phyloP scores from a whole-genome alignment of 495 filamentous ascomycete genomes.

The Filosporella fistucella region DNA sequence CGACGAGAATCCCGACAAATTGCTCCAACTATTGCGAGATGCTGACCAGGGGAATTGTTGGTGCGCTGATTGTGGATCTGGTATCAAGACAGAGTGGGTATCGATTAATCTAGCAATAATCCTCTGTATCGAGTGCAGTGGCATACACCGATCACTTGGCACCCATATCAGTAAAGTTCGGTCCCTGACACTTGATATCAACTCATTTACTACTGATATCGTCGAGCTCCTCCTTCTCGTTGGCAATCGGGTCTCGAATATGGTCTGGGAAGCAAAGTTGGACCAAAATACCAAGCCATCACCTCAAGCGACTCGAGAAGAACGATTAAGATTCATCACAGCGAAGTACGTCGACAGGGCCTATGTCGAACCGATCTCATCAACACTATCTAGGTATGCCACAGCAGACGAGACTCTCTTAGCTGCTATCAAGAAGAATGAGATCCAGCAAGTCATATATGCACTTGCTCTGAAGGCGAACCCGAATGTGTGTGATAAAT shows the following conservation, averaged over 20 bases:
- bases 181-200: slow-evolving; percentile 91
- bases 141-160: slow-evolving; percentile 93
- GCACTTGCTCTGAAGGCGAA: slow-evolving; percentile 84
- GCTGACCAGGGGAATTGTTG: slow-evolving; percentile 89
- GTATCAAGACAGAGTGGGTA: slow-evolving; percentile 94
- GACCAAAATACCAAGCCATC: slow-evolving; percentile 67
- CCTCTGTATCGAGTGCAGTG: slow-evolving; percentile 96
- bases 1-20: slow-evolving; percentile 77
- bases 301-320: slow-evolving; percentile 76
- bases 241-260: slow-evolving; percentile 92
- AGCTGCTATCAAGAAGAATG: slow-evolving; percentile 91
- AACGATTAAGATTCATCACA: slow-evolving; percentile 88
- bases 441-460: slow-evolving; percentile 87
- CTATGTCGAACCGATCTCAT: slow-evolving; percentile 73
- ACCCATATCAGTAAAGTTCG: slow-evolving; percentile 98
- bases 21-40: slow-evolving; percentile 83
- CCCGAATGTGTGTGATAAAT: slow-evolving; percentile 82
- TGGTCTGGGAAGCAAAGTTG: slow-evolving; percentile 89
- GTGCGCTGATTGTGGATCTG: slow-evolving; percentile 94
- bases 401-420: slow-evolving; percentile 86
- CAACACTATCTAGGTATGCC: slow-evolving; percentile 69
- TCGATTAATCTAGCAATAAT: slow-evolving; percentile 97
- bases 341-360: slow-evolving; percentile 86
- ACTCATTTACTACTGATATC: slow-evolving; percentile 92
- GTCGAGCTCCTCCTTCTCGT: slow-evolving; percentile 90